Evolutionary conservation across 352 stramenopile species (phyloP).

Genomic region (Blastocystis sp.): DNA sequence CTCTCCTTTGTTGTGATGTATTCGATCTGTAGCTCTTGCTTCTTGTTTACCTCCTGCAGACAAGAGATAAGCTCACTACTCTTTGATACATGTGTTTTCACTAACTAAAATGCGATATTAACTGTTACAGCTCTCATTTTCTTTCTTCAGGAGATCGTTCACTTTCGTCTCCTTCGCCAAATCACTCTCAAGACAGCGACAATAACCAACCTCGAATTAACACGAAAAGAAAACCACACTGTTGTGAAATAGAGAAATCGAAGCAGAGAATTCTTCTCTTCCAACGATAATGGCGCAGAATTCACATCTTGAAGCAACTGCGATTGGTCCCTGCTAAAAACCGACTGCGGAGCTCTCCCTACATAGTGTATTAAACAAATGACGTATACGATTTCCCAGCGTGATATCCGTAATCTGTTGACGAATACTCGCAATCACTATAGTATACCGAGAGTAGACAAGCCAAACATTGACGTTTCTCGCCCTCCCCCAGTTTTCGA

Average conservation of each 20-base stretch:
- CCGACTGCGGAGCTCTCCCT: constrained; percentile 35
- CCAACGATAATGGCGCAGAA: not conserved
- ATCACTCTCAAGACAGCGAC: constrained; percentile 38
- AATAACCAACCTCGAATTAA: not conserved
- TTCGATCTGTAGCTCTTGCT: not conserved
- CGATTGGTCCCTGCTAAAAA: constrained; percentile 40
- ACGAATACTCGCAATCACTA: constrained; percentile 1
- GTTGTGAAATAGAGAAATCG: constrained; percentile 22
- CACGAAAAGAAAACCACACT: not conserved
- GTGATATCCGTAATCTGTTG: not conserved
- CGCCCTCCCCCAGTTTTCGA: not conserved
- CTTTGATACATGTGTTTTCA: not conserved
- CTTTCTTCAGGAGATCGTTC: not conserved
- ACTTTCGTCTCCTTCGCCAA: constrained; percentile 14
- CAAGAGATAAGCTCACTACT: constrained; percentile 19
- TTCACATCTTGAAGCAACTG: not conserved
- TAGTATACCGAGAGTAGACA: not conserved
- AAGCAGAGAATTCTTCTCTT: constrained; percentile 48
- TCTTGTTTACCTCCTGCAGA: constrained; percentile 41
- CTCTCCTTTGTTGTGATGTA: constrained; percentile 19
- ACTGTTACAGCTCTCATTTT: constrained; percentile 38
- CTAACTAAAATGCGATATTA: not conserved
- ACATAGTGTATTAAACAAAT: not conserved
- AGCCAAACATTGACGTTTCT: not conserved
- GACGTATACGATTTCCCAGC: not conserved